These are phyloP conservation scores for Nothophytophthora sp. DNA, from an alignment of 352 stramenopile genomes.

Conservation along the genomic window DNA sequence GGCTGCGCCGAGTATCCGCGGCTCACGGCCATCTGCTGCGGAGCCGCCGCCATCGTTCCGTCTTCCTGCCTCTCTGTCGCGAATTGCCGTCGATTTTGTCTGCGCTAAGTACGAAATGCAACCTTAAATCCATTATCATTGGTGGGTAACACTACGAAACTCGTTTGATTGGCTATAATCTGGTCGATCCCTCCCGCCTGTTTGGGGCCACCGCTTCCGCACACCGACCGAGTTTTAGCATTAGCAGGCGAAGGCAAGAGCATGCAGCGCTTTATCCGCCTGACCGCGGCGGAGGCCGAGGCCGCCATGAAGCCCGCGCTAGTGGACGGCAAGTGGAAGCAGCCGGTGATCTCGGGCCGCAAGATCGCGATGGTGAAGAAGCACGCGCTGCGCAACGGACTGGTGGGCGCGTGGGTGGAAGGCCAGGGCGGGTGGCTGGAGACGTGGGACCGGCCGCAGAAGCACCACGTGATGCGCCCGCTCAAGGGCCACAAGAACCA, in stretches of 20 bases:
- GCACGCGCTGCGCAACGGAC: conserved; percentile 64
- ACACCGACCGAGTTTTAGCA: conserved; percentile 2
- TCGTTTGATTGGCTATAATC: conserved; percentile 30
- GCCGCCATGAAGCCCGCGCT: conserved; percentile 79
- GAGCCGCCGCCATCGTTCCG: conserved; percentile 21
- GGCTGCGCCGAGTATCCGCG: conserved; percentile 17
- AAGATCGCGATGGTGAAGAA: conserved; percentile 88
- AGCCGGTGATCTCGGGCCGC: conserved; percentile 76
- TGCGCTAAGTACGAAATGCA: conserved; percentile 25
- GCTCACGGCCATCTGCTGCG: conserved; percentile 36
- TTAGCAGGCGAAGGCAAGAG: conserved; percentile 6
- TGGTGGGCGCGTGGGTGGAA: conserved; percentile 75
- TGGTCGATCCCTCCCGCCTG: conserved; percentile 15
- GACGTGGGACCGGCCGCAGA: conserved; percentile 72
- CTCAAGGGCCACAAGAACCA: conserved; percentile 82
- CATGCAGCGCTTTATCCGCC: conserved; percentile 76
- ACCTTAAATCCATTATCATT: too few relatives aligned
- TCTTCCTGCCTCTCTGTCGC: conserved; percentile 11
- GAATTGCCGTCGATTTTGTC: not conserved
- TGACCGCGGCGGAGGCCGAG: conserved; percentile 71
- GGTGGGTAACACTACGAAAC: conserved; percentile 8
- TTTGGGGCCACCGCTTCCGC: conserved; percentile 14
- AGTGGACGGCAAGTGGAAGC: conserved; percentile 86
- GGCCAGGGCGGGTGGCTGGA: conserved; percentile 84
- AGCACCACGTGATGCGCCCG: conserved; percentile 86